These are phyloP conservation scores for Dactylorhiza incarnata DNA, from an alignment of 106 monocot species.

Conservation along the genomic window DNA sequence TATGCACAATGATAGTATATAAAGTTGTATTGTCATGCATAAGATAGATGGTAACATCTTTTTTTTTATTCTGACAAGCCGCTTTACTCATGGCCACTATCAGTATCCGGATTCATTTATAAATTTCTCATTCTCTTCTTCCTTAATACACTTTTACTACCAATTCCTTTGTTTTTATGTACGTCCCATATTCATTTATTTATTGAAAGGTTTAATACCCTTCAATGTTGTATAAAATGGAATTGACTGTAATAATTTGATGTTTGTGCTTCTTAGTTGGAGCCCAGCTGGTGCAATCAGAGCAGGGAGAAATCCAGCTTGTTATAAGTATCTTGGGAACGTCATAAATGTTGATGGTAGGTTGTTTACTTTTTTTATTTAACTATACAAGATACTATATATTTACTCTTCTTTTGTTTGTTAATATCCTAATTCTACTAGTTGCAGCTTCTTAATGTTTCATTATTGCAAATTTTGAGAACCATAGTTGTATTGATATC, in stretches of 20 bases:
- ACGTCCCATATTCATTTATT: neutral
- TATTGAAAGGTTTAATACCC: neutral
- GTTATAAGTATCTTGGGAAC: constrained; percentile 60
- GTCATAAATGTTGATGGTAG: constrained; percentile 70
- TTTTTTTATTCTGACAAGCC: neutral
- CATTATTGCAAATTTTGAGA: too few relatives aligned
- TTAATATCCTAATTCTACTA: too few relatives aligned
- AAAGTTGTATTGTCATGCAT: neutral
- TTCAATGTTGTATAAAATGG: neutral
- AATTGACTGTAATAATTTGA: constrained; percentile 1
- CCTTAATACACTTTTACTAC: neutral
- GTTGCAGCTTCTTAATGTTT: too few relatives aligned
- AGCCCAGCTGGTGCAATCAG: constrained; percentile 89
- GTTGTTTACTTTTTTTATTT: neutral
- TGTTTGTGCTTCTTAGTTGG: constrained; percentile 55
- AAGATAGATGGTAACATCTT: neutral
- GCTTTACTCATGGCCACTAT: neutral
- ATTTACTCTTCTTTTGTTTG: too few relatives aligned
- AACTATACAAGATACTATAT: neutral
- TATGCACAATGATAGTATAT: neutral
- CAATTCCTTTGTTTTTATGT: neutral
- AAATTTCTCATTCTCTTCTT: neutral
- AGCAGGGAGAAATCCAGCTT: constrained; percentile 75
- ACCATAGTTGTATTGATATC: too few relatives aligned
- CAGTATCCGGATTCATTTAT: too few relatives aligned